Evolutionary conservation across 163 green algal genomes (phyloP), one percentile per base, ranked within the genome.

Genomic region (Chlamydomonas reinhardtii): DNA sequence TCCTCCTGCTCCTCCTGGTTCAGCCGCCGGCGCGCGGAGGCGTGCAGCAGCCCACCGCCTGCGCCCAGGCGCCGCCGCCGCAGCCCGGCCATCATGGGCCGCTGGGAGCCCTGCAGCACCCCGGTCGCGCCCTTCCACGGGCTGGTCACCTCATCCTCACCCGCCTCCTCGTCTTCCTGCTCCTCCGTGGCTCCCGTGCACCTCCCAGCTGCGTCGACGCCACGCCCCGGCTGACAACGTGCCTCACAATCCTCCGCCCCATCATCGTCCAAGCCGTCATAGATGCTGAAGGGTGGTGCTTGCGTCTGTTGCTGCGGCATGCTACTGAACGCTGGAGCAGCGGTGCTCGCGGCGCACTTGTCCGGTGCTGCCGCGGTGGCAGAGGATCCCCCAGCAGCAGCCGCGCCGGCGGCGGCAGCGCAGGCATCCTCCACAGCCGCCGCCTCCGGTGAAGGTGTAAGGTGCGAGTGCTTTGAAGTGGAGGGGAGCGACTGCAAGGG

Each of bases 201-300:
- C 39, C 5, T 34, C 54, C 27, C 39, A 9, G 73, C 52, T 2
- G 54, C 34, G 4, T 1, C 16, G 74, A n/a, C 54, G 34, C n/a
- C 31, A 1, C 74, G 15, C 74, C 29, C 4, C 31, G 22, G 52
- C 31, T 64, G 17, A 0, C 59, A 31, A 27, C 0, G 39, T 0
- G 32, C 14, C 2, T 14, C 71, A 22, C 20, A 2, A 37, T 11
- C 52, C 15, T 27, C 74, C 9, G 39, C 8, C 17, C 32, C 76
- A 11, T 76, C 66, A 5, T 76, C 65, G 19, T 68, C 78, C n/a
- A 73, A 8, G 32, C 61, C 79, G 29, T 71, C 70, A 35, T 76
- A 86, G 19, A 79, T 86, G 79, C 79, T 76, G 69, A 79, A 76
- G 25, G 54, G 79, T 24, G 69, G 54, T 4, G 68, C 68, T 3